Evolutionary conservation across 768 basidiomycete genomes (phyloP).

Genomic region (Lentinula sp.): DNA sequence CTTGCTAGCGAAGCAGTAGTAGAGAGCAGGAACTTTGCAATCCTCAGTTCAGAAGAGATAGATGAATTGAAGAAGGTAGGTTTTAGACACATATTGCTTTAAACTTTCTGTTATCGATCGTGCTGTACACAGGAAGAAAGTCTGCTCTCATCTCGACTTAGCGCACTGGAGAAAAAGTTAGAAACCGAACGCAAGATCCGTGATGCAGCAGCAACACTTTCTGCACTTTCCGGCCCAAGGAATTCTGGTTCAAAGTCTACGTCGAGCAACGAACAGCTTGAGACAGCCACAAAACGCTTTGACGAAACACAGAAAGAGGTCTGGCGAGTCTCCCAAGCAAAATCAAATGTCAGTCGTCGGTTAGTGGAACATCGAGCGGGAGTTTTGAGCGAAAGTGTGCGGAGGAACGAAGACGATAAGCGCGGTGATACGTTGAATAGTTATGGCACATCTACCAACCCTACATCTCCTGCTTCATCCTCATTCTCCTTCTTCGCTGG

Average conservation of each 20-base stretch:
- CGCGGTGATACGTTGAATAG: conserved; percentile 38
- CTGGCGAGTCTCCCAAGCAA: conserved; percentile 58
- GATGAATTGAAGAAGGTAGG: conserved; percentile 46
- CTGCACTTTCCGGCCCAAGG: conserved; percentile 57
- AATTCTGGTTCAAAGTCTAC: conserved; percentile 59
- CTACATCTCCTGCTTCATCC: conserved; percentile 45
- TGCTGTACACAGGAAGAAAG: conserved; percentile 59
- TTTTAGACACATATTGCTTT: conserved; percentile 1
- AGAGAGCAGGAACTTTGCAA: conserved; percentile 79
- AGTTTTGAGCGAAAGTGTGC: conserved; percentile 68
- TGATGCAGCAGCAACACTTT: conserved; percentile 74
- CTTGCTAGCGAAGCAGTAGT: conserved; percentile 91
- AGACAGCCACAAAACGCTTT: conserved; percentile 67
- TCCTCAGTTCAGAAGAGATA: conserved; percentile 53
- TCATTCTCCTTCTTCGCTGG: conserved; percentile 61
- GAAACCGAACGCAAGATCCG: conserved; percentile 82
- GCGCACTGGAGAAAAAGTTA: conserved; percentile 67
- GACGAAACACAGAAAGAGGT: conserved; percentile 66
- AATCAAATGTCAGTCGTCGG: conserved; percentile 53
- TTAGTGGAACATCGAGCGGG: conserved; percentile 81
- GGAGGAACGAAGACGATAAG: conserved; percentile 52
- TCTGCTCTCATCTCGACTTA: conserved; percentile 57
- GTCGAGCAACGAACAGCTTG: conserved; percentile 52
- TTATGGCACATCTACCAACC: conserved; percentile 44
- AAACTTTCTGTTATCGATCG: conserved; percentile 1